These are phyloP conservation scores for Cladosporium sp. DNA, from an alignment of 2,329 filamentous ascomycete species.

Conservation along the genomic window DNA sequence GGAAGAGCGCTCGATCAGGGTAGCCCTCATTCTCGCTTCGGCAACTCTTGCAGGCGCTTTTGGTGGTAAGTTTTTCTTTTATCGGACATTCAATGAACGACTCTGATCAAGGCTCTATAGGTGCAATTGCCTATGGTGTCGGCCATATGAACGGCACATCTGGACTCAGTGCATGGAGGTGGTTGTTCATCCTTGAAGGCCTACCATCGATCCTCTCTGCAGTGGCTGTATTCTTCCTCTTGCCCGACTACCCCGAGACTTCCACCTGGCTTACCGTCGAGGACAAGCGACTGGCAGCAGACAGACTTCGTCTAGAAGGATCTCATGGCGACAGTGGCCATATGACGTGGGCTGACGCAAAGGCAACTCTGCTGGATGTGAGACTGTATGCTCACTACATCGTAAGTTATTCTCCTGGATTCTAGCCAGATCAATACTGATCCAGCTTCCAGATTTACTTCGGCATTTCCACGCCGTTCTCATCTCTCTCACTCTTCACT, in stretches of 20 bases:
- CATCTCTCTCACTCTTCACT: slow-evolving; percentile 30
- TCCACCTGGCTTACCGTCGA: slow-evolving; percentile 44
- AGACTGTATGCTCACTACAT: slow-evolving; percentile 55
- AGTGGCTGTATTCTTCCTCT: slow-evolving; percentile 54
- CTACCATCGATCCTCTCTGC: slow-evolving; percentile 52
- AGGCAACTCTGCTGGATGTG: slow-evolving; percentile 51
- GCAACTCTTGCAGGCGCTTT: slow-evolving; percentile 38
- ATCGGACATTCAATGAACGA: background rate
- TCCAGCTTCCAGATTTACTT: slow-evolving; percentile 47
- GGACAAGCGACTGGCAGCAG: slow-evolving; percentile 46
- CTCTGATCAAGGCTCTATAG: background rate
- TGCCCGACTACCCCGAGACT: slow-evolving; percentile 55
- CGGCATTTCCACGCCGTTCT: slow-evolving; percentile 42
- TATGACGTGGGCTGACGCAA: slow-evolving; percentile 52
- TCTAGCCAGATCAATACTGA: background rate
- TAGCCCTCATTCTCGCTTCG: slow-evolving; percentile 35
- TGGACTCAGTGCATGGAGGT: slow-evolving; percentile 62
- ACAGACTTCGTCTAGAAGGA: slow-evolving; percentile 46
- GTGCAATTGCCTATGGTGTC: slow-evolving; percentile 46
- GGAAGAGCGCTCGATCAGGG: slow-evolving; percentile 33
- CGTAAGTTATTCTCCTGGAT: slow-evolving; percentile 36
- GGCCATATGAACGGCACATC: slow-evolving; percentile 56
- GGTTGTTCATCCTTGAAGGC: slow-evolving; percentile 67
- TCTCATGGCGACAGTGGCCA: slow-evolving; percentile 42
- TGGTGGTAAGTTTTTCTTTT: slow-evolving; percentile 24